A percentile compares a stretch with the other conserved stretches of the same genome.
Evolutionary conservation across 2,329 filamentous ascomycete genomes (phyloP).

Genomic region (Cladosporium sp.): DNA sequence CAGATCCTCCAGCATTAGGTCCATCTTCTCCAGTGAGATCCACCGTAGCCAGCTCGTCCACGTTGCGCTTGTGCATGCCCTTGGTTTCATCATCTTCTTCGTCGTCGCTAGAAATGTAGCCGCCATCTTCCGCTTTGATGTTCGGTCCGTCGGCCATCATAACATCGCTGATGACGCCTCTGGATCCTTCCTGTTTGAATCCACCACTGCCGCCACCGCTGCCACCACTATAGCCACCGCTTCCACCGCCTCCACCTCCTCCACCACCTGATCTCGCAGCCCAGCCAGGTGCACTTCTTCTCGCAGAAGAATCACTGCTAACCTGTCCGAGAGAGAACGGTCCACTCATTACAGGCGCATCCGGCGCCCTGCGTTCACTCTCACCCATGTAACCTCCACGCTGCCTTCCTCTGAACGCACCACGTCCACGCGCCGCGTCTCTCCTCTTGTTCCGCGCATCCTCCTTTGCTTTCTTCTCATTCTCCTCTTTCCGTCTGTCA

Average conservation of each 20-base stretch:
- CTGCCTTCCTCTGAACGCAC: conserved; percentile 27
- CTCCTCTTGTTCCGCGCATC: conserved; percentile 22
- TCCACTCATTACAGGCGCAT: conserved; percentile 32
- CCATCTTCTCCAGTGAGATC: conserved; percentile 46
- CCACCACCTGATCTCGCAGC: conserved; percentile 14
- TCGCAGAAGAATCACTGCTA: conserved; percentile 17
- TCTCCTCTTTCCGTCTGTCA: conserved; percentile 35
- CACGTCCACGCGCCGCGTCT: conserved; percentile 24
- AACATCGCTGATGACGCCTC: conserved; percentile 16
- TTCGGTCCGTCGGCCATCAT: conserved; percentile 18
- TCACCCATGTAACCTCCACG: conserved; percentile 42
- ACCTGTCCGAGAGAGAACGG: conserved; percentile 37
- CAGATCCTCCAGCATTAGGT: conserved; percentile 24
- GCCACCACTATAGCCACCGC: conserved; percentile 17
- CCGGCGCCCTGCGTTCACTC: conserved; percentile 21
- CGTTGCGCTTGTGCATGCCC: conserved; percentile 42
- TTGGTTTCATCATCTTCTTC: conserved; percentile 45
- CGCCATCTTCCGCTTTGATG: conserved; percentile 33
- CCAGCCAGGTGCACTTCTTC: conserved; percentile 12
- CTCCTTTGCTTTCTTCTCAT: conserved; percentile 29
- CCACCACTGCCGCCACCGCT: conserved; percentile 20
- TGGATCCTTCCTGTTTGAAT: conserved; percentile 30
- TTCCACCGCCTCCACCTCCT: conserved; percentile 12
- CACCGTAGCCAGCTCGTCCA: conserved; percentile 52
- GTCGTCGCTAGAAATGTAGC: conserved; percentile 46